Conservation (phyloP, 2,329 filamentous ascomycete genomes). For the Leptographium wingfieldii region DNA sequence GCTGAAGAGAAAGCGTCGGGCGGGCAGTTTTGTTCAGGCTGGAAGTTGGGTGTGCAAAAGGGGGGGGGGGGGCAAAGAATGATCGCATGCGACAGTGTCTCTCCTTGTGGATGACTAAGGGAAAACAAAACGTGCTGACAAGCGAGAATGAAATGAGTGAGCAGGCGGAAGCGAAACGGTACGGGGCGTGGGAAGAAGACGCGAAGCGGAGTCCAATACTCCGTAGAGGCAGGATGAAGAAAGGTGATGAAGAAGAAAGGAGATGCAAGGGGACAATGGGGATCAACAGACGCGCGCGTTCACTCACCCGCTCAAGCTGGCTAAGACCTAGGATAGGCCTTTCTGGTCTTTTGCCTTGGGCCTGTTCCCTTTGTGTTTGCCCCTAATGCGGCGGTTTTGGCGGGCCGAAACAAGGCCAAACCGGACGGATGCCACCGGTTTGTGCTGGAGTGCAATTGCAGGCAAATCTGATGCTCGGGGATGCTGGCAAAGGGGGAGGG, state of each 20-base stretch:
- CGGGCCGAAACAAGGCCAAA: constrained; percentile 7
- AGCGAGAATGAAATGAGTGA: not conserved
- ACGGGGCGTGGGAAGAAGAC: not conserved
- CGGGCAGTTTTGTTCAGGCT: not conserved
- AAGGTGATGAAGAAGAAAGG: not conserved
- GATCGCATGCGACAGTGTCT: not conserved
- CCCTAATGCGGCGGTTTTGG: constrained; percentile 9
- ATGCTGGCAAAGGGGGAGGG: not conserved
- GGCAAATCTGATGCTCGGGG: not conserved
- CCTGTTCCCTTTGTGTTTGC: not conserved
- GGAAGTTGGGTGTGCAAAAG: not conserved
- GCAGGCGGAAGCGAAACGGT: not conserved
- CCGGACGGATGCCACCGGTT: not conserved
- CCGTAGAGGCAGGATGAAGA: not conserved
- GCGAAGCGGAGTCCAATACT: not conserved
- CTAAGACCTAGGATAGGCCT: not conserved
- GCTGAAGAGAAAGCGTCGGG: not conserved
- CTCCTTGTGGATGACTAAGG: not conserved
- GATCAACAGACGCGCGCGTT: constrained; percentile 1
- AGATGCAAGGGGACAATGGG: not conserved
- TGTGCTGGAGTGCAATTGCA: not conserved
- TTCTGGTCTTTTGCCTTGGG: not conserved
- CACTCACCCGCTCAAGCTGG: not conserved
- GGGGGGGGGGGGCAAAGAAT: not conserved
- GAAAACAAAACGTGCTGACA: not conserved